Percentiles rank a stretch among this genome's conserved stretches.
These are phyloP conservation scores for Podila epicladia DNA, from an alignment of 192 early-diverging fungal genomes.

Conservation along the genomic window DNA sequence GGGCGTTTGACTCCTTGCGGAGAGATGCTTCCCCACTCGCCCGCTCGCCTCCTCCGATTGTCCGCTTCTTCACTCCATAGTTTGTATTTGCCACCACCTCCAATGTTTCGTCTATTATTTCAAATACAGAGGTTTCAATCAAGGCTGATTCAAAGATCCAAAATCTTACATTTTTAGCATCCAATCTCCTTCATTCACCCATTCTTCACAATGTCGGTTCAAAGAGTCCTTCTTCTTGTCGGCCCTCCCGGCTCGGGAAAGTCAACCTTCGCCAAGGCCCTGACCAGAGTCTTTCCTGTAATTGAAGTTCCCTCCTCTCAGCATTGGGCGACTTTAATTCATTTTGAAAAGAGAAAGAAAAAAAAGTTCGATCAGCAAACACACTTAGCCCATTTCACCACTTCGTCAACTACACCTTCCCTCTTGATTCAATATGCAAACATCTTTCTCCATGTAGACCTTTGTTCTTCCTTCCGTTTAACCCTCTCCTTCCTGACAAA, in stretches of 20 bases:
- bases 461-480: not conserved
- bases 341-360: not conserved
- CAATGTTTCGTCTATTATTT: too few species aligned
- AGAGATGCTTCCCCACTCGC: too few species aligned
- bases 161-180: not conserved
- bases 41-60: too few species aligned
- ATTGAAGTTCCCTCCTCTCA: not conserved
- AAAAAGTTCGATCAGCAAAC: not conserved
- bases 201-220: constrained; percentile 17
- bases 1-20: too few species aligned
- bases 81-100: too few species aligned
- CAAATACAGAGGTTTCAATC: too few species aligned
- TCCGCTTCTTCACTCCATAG: too few species aligned
- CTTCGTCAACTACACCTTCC: too few species aligned
- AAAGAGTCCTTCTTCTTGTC: constrained; percentile 73
- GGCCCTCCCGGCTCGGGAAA: constrained; percentile 84
- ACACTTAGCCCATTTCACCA: not conserved
- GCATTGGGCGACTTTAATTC: not conserved
- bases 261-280: constrained; percentile 70
- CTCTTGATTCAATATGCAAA: too few species aligned
- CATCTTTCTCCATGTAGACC: too few species aligned
- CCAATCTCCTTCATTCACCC: constrained; percentile 1
- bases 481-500: not conserved
- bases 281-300: constrained; percentile 48
- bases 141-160: too few species aligned